Evolutionary conservation across 768 basidiomycete genomes (phyloP), one percentile per base, ranked within the genome.

Genomic region (Leccinum disarticulatum): DNA sequence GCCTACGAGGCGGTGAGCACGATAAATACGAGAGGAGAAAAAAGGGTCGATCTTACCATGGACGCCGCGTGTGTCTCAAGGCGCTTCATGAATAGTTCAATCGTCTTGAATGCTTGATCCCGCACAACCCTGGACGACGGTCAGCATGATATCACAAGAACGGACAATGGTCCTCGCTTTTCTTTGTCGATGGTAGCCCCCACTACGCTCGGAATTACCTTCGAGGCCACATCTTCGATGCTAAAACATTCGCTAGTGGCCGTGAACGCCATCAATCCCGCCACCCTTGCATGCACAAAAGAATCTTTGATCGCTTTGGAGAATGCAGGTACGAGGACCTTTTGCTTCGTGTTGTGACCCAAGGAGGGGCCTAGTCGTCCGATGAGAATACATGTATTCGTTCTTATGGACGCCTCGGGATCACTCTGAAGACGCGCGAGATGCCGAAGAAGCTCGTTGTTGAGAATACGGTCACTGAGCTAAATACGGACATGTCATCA

Each of bases 271-370:
- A 95, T 95, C 36, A 98, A 72, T 0, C 93, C 96, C 0, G 97
- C 96, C 2, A 96, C 93, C 43, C 97, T 81, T 4, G 94, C 88
- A 71, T 96, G 96, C 0, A 96, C 87, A 71, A 98, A 98, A 0
- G 84, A 73, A 70, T 99, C 97, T 70, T 93, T 94, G 41, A 98
- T 70, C 2, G 93, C 91, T 49, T 93, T 83, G 4, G 89, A 83
- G 73, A 98, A 98, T 4, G 97, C 97, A 4, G 95, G 94, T 1
- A 98, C 92, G 6, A 99, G 84, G n/a, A 99, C 94, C 69, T 98
- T 98, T 64, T 88, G 85, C 71, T 95, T 93, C 3, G 96, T 97
- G 66, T 93, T 88, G 58, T 89, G 84, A 1, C 91, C 91, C 1
- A 99, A 77, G 2, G 84, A 82, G 0, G 93, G 92, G 0, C 91